phyloP scores from a whole-genome alignment of 2,329 filamentous ascomycete genomes.

The Nakataea oryzae region DNA sequence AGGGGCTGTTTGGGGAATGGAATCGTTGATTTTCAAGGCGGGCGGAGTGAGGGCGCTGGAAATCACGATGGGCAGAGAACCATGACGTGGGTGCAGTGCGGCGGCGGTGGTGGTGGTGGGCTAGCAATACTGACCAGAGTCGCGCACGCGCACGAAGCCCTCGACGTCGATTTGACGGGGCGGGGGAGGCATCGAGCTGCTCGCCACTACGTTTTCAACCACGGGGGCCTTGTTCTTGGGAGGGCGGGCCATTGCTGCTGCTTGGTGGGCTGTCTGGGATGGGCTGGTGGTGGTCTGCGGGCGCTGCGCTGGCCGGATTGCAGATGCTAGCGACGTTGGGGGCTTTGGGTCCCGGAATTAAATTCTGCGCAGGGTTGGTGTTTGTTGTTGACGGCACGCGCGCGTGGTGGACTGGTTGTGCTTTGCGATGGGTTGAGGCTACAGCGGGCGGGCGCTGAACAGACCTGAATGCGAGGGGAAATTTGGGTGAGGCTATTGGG shows the following conservation, averaged over 20 bases:
- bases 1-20: neutral
- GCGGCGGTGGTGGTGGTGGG: too few species aligned
- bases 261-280: conserved; percentile 3
- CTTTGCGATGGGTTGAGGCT: neutral
- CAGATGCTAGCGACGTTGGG: neutral
- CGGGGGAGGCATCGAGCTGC: conserved; percentile 18
- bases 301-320: neutral
- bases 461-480: neutral
- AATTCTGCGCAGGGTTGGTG: neutral
- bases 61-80: neutral
- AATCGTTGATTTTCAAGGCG: neutral
- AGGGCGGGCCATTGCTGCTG: conserved; percentile 13
- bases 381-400: neutral
- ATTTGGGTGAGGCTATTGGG: neutral
- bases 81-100: neutral
- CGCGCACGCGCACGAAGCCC: conserved; percentile 70
- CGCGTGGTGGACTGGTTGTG: neutral
- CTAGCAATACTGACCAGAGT: conserved; percentile 53
- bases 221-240: conserved; percentile 13
- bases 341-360: neutral
- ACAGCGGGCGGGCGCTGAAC: too few species aligned
- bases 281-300: conserved; percentile 6
- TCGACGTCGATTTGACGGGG: conserved; percentile 52
- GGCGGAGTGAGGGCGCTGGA: neutral
- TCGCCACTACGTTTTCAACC: conserved; percentile 16